phyloP scores from a whole-genome alignment of 495 filamentous ascomycete species.

The Hyaloscypha bicolor region DNA sequence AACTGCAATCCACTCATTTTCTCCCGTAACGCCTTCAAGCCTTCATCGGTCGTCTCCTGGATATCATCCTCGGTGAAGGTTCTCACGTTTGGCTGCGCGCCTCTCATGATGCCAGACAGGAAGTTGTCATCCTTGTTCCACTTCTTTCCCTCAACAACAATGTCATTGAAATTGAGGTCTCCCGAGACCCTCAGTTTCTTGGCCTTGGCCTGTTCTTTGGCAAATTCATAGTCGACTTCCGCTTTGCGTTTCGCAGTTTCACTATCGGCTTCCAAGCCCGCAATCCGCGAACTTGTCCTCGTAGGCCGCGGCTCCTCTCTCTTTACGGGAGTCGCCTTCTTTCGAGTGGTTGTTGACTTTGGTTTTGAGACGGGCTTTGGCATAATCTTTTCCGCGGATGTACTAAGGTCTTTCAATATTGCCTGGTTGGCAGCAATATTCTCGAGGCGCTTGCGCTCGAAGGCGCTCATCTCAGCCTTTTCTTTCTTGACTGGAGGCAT shows the following conservation, averaged over 20 bases:
- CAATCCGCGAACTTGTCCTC: slow-evolving; percentile 54
- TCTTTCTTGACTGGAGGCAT: slow-evolving; percentile 37
- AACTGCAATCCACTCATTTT: slow-evolving; percentile 79
- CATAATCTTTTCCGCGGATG: slow-evolving; percentile 41
- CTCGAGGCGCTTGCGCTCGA: slow-evolving; percentile 54
- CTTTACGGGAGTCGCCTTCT: slow-evolving; percentile 35
- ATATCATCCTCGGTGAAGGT: slow-evolving; percentile 84
- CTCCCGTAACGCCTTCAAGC: slow-evolving; percentile 73
- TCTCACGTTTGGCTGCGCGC: slow-evolving; percentile 74
- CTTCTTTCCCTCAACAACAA: slow-evolving; percentile 76
- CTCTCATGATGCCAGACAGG: slow-evolving; percentile 62
- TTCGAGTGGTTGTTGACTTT: slow-evolving; percentile 30
- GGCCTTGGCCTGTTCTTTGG: slow-evolving; percentile 61
- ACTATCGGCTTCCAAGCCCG: slow-evolving; percentile 52
- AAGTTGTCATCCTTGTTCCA: slow-evolving; percentile 55
- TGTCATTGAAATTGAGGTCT: slow-evolving; percentile 72
- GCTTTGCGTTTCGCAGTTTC: slow-evolving; percentile 78
- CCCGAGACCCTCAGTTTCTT: slow-evolving; percentile 75
- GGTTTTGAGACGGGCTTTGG: slow-evolving; percentile 38
- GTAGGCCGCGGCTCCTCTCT: slow-evolving; percentile 40
- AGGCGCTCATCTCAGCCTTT: slow-evolving; percentile 48
- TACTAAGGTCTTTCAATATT: slow-evolving; percentile 47
- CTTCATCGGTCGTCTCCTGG: slow-evolving; percentile 76
- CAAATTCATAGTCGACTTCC: slow-evolving; percentile 67
- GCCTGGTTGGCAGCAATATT: slow-evolving; percentile 59